Base-by-base conservation (phyloP, 2,329 filamentous ascomycete species). In the Alternaria novae-zelandiae region DNA sequence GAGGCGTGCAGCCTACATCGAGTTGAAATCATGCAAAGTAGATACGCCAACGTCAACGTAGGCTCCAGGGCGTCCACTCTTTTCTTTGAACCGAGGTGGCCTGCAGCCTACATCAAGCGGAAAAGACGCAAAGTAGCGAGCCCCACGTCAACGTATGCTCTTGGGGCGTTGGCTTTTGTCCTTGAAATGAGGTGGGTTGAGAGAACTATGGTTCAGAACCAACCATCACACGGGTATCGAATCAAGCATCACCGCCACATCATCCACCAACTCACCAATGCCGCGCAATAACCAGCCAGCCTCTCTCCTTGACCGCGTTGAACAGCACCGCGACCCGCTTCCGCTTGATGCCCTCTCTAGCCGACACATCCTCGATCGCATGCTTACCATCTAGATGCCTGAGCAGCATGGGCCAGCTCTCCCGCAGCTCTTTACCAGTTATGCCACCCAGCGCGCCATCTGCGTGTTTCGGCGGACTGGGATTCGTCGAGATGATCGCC, bases 351-450 rank as follows among this genome's bases (percentile, higher is more conserved):
- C 92, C 91, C 81, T 97, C 93, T 60, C 91, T 87, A n/a, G 96
- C 83, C 1, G 91, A 88, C 68, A 99, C 91, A 71, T 94, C 90
- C 82, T 99, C 96, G 63, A 98, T 84, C 3, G 94, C 90, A 74
- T 91, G 90, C 60, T 86, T 87, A 1, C 96, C 96, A 78, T 98
- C 94, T 71, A 98, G 93, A 79, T 97, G 96, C 78, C 91, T 93
- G 72, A 90, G 86, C 71, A 97, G 89, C 47, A 86, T 83, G 3
- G 88, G 87, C 91, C 94, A 97, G 51, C 87, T 86, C 60, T 88
- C 86, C 45, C 87, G 85, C 13, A 92, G 79, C 17, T 74, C 71
- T 28, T 69, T 70, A 6, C 71, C 71, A 1, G 71, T 69, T 26
- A 74, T 64, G 10, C 71, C 70, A 13, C 63, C 61, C 8, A 65